Percentiles rank a stretch among this genome's conserved stretches.
Evolutionary conservation across 2,329 filamentous ascomycete genomes (phyloP).

Genomic region (Capronia epimyces): DNA sequence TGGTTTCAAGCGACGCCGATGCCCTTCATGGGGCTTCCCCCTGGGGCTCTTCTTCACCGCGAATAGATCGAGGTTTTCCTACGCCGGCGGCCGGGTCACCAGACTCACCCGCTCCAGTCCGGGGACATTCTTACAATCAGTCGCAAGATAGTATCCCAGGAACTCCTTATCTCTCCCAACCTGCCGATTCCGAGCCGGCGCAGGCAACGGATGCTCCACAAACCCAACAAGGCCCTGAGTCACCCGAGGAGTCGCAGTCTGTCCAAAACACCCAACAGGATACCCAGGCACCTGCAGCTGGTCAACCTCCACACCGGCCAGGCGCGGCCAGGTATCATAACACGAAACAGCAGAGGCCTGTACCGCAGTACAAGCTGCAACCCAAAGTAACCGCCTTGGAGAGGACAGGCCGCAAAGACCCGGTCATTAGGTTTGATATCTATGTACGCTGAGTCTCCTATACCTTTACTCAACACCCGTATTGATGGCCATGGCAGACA

Average conservation of each 20-base stretch:
- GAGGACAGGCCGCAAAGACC: slow-evolving; percentile 89
- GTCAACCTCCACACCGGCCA: slow-evolving; percentile 30
- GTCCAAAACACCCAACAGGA: slow-evolving; percentile 18
- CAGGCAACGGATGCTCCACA: slow-evolving; percentile 24
- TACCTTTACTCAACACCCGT: not conserved
- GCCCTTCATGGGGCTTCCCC: slow-evolving; percentile 56
- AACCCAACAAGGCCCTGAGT: slow-evolving; percentile 3
- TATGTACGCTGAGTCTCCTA: slow-evolving; percentile 59
- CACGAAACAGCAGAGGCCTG: slow-evolving; percentile 42
- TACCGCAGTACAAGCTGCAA: slow-evolving; percentile 76
- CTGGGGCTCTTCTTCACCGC: slow-evolving; percentile 57
- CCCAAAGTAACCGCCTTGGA: slow-evolving; percentile 93
- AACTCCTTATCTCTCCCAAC: slow-evolving; percentile 32
- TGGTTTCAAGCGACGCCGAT: slow-evolving; percentile 53
- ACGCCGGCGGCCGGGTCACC: slow-evolving; percentile 36
- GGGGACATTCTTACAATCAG: slow-evolving; percentile 26
- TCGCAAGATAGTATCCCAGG: slow-evolving; percentile 27
- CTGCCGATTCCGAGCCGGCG: slow-evolving; percentile 28
- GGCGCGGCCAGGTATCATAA: slow-evolving; percentile 47
- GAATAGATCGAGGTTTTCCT: slow-evolving; percentile 42
- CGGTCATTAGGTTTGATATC: slow-evolving; percentile 89
- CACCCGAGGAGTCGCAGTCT: slow-evolving; percentile 12
- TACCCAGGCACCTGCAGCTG: slow-evolving; percentile 20
- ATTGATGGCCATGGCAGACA: slow-evolving; percentile 55
- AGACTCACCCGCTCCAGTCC: slow-evolving; percentile 39